phyloP scores from a whole-genome alignment of 208 protist species.

The Porcisia deanei region DNA sequence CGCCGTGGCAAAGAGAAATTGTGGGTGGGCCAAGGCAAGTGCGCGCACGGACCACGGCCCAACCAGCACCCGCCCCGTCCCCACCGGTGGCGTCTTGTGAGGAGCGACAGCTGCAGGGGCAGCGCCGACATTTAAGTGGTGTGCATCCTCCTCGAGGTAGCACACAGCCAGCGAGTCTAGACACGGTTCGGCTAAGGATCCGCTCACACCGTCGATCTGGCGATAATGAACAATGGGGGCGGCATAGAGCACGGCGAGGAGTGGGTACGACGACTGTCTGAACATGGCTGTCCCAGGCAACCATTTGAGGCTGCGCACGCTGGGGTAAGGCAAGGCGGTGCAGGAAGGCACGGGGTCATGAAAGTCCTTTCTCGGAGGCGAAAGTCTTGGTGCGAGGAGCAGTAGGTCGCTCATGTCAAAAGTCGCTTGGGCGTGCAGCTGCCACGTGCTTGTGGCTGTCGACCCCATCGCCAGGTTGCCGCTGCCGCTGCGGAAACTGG shows the following conservation, averaged over 20 bases:
- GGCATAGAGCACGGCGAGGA: slow-evolving; percentile 43
- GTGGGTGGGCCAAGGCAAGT: slow-evolving; percentile 23
- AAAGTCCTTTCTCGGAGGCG: not conserved
- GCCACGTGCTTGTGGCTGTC: not conserved
- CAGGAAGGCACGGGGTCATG: not conserved
- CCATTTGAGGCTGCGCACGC: slow-evolving; percentile 42
- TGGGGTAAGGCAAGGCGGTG: not conserved
- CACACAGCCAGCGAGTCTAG: slow-evolving; percentile 28
- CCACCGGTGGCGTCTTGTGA: not conserved
- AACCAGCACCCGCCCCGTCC: slow-evolving; percentile 4
- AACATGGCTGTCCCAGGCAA: slow-evolving; percentile 35
- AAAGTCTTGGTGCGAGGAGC: not conserved
- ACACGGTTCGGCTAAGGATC: not conserved
- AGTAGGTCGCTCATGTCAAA: slow-evolving; percentile 18
- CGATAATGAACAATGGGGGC: not conserved
- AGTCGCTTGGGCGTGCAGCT: not conserved
- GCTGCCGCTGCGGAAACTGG: slow-evolving; percentile 1
- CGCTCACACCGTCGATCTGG: not conserved
- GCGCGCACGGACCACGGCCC: slow-evolving; percentile 30
- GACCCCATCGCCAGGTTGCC: not conserved
- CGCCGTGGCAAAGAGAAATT: slow-evolving; percentile 19
- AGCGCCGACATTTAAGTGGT: not conserved
- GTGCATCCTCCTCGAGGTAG: slow-evolving; percentile 7
- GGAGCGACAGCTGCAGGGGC: not conserved
- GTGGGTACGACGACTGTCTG: slow-evolving; percentile 25